Conservation (phyloP, 148 eudicot genomes). For the Fallopia convolvulus region DNA sequence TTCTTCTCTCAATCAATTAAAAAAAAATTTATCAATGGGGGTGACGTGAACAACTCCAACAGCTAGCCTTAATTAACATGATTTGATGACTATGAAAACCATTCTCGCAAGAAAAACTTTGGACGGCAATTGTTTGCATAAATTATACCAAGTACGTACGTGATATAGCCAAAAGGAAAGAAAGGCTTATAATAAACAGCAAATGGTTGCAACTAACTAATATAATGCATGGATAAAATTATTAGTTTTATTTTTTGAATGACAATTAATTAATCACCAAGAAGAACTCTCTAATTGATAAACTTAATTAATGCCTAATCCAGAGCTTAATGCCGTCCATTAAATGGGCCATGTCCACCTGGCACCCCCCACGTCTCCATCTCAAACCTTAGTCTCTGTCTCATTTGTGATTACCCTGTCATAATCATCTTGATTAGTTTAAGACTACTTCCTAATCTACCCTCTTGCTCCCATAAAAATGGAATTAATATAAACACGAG, state of each 20-base stretch:
- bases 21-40: constrained; percentile 13
- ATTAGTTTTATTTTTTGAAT: background rate
- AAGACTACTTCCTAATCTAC: background rate
- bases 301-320: constrained; percentile 15
- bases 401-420: constrained; percentile 1
- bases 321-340: constrained; percentile 28
- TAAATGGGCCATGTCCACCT: constrained; percentile 25
- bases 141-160: background rate
- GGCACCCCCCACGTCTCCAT: constrained; percentile 17
- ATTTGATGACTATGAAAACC: constrained; percentile 20
- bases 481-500: background rate
- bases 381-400: background rate
- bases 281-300: constrained; percentile 6
- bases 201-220: constrained; percentile 1
- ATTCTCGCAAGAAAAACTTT: constrained; percentile 44
- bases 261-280: constrained; percentile 2
- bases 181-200: background rate
- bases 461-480: background rate
- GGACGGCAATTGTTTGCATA: constrained; percentile 37
- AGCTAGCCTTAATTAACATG: constrained; percentile 18
- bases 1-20: background rate
- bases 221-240: background rate
- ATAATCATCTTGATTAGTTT: background rate
- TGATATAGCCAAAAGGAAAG: background rate
- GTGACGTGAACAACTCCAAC: constrained; percentile 73